Evolutionary conservation across 495 filamentous ascomycete genomes (phyloP).

Genomic region (Astrothelium macrocarpum): DNA sequence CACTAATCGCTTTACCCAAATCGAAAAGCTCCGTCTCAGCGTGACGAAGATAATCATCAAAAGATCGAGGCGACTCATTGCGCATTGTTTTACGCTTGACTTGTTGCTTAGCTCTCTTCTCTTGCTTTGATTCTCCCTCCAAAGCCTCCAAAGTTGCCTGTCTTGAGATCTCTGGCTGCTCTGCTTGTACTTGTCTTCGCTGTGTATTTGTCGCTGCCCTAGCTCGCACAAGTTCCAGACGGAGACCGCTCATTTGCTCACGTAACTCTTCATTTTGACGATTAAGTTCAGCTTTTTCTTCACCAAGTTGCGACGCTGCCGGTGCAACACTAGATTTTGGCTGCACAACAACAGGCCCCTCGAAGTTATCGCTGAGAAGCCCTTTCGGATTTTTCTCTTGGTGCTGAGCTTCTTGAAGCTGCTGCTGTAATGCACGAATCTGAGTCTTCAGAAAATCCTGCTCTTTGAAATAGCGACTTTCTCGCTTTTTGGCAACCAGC

Average conservation of each 20-base stretch:
- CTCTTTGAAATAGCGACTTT: not conserved
- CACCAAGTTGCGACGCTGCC: not conserved
- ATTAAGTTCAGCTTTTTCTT: not conserved
- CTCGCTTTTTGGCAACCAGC: not conserved
- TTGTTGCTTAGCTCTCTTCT: not conserved
- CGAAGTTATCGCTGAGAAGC: not conserved
- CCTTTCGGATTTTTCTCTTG: not conserved
- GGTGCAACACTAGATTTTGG: not conserved
- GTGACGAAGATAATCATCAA: slow-evolving; percentile 21
- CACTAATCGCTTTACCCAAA: slow-evolving; percentile 21
- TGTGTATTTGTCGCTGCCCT: not conserved
- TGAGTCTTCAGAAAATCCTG: not conserved
- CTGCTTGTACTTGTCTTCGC: not conserved
- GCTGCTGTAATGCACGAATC: not conserved
- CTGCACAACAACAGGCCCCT: not conserved
- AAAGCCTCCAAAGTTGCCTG: not conserved
- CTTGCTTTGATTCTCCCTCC: not conserved
- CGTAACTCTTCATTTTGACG: not conserved
- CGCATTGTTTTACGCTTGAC: not conserved
- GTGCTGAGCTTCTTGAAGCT: not conserved
- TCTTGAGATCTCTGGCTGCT: not conserved
- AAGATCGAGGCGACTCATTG: slow-evolving; percentile 9
- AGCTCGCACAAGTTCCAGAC: not conserved
- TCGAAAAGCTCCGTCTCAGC: slow-evolving; percentile 22
- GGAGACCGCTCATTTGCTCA: not conserved